These are phyloP conservation scores for Chalaropsis thielavioides DNA, from an alignment of 2,329 filamentous ascomycete genomes.

Conservation along the genomic window DNA sequence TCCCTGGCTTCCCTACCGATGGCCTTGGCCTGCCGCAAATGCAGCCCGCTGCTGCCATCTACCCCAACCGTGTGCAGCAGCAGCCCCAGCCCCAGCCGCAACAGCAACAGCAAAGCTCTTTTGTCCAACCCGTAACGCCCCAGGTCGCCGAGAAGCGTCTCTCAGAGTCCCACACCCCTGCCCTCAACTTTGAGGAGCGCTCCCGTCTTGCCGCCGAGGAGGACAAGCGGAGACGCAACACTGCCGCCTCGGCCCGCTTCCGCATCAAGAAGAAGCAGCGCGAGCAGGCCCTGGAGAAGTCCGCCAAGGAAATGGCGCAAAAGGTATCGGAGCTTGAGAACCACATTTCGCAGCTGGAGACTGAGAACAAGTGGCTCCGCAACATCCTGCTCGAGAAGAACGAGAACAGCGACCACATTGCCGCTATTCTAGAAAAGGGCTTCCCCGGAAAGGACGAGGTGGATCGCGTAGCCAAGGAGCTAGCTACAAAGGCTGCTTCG, in stretches of 20 bases:
- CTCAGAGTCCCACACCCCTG: constrained; percentile 28
- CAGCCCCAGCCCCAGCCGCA: constrained; percentile 22
- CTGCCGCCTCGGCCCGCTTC: constrained; percentile 76
- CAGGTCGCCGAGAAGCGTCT: constrained; percentile 33
- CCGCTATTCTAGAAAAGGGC: constrained; percentile 36
- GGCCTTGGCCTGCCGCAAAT: constrained; percentile 34
- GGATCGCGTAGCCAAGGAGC: constrained; percentile 8
- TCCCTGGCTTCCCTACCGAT: constrained; percentile 8
- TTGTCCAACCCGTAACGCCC: constrained; percentile 20
- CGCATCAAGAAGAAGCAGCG: constrained; percentile 93
- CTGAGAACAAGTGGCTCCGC: constrained; percentile 71
- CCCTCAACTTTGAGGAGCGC: constrained; percentile 50
- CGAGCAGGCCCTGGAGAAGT: constrained; percentile 70
- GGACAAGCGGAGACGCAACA: constrained; percentile 80
- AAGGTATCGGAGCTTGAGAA: constrained; percentile 61
- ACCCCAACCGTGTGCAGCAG: constrained; percentile 29
- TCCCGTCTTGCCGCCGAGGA: constrained; percentile 67
- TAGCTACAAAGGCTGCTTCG: background rate
- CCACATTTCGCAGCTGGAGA: constrained; percentile 62
- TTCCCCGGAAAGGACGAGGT: constrained; percentile 25
- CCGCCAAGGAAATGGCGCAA: constrained; percentile 69
- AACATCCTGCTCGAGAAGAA: constrained; percentile 72
- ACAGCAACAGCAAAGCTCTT: constrained; percentile 18
- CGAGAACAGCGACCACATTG: constrained; percentile 42
- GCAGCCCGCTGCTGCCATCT: constrained; percentile 37